These are phyloP conservation scores for Chrysanthemum lavandulifolium DNA, from an alignment of 129 eudicot species.

Conservation along the genomic window DNA sequence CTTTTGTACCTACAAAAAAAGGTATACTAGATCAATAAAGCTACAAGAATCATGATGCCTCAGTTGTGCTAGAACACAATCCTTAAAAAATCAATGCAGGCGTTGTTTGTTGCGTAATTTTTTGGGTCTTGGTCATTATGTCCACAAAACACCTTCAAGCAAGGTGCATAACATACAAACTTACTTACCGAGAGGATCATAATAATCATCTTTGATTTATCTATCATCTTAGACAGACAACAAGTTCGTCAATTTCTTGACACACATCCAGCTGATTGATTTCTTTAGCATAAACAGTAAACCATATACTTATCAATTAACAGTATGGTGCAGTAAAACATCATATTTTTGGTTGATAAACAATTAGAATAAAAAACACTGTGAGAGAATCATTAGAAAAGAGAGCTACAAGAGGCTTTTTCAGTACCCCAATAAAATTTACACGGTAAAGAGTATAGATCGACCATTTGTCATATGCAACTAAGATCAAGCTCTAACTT, in stretches of 20 bases:
- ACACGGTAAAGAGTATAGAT: background rate
- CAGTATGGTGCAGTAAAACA: background rate
- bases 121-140: background rate
- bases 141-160: background rate
- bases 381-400: constrained; percentile 2
- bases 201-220: background rate
- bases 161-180: background rate
- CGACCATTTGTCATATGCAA: constrained; percentile 9
- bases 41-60: background rate
- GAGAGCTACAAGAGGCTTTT: constrained; percentile 6
- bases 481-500: constrained; percentile 5
- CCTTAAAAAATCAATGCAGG: background rate
- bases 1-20: constrained; percentile 69
- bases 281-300: background rate
- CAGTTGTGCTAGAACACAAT: background rate
- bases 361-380: background rate
- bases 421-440: background rate
- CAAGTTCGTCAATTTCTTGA: constrained; percentile 4
- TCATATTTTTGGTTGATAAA: background rate
- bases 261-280: constrained; percentile 8
- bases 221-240: background rate
- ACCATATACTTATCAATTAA: background rate
- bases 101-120: background rate
- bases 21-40: constrained; percentile 16
- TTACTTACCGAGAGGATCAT: background rate